Percentiles rank a stretch among this genome's conserved stretches.
Conservation (phyloP, 2,329 filamentous ascomycete genomes). For the Epichloe hybrida region DNA sequence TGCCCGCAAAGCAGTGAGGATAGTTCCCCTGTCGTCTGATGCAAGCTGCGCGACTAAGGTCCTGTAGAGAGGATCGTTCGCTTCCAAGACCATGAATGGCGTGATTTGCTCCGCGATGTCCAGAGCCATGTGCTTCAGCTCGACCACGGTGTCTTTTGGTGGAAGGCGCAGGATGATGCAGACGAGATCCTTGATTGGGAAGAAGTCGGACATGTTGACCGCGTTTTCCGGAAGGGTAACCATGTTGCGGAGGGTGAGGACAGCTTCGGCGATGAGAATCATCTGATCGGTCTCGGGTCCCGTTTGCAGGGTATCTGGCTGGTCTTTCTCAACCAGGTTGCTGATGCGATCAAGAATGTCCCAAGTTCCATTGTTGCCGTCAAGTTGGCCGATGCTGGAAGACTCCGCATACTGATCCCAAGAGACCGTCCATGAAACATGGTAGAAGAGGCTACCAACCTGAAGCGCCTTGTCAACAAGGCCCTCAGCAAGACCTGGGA, state of each 20-base stretch:
- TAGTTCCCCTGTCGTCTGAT: slow-evolving; percentile 65
- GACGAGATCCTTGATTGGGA: slow-evolving; percentile 65
- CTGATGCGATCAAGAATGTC: slow-evolving; percentile 54
- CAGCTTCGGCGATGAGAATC: slow-evolving; percentile 70
- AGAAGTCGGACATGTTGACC: slow-evolving; percentile 60
- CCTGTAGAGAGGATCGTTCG: slow-evolving; percentile 65
- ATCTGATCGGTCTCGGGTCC: slow-evolving; percentile 57
- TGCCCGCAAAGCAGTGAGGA: slow-evolving; percentile 67
- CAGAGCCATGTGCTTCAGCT: slow-evolving; percentile 80
- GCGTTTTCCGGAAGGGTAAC: slow-evolving; percentile 87
- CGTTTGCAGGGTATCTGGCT: slow-evolving; percentile 59
- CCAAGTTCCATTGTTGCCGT: slow-evolving; percentile 35
- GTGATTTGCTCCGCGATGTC: slow-evolving; percentile 89
- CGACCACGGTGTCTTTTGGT: slow-evolving; percentile 54
- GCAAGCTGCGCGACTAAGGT: slow-evolving; percentile 52
- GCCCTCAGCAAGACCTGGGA: slow-evolving; percentile 75
- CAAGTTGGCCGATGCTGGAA: slow-evolving; percentile 31
- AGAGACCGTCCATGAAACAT: slow-evolving; percentile 67
- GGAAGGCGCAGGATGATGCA: slow-evolving; percentile 73
- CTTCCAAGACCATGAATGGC: slow-evolving; percentile 59
- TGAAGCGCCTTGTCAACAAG: slow-evolving; percentile 75
- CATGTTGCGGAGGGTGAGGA: slow-evolving; percentile 87
- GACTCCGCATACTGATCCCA: slow-evolving; percentile 46
- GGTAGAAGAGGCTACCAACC: slow-evolving; percentile 65
- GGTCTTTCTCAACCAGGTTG: slow-evolving; percentile 42